These are phyloP conservation scores for Tricholoma sp. DNA, from an alignment of 768 basidiomycete genomes.

Conservation along the genomic window DNA sequence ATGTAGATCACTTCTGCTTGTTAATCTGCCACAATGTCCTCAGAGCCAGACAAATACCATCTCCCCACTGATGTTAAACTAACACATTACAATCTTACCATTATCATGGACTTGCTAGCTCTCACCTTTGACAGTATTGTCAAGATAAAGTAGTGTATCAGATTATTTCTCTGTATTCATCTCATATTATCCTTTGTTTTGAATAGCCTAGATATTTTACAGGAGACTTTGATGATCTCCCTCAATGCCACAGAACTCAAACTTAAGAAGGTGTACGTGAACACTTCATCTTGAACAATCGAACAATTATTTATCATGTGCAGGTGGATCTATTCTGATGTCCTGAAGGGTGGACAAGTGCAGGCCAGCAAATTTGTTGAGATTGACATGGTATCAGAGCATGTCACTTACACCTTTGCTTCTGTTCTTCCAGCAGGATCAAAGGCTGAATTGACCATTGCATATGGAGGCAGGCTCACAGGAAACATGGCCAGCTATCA, in stretches of 20 bases:
- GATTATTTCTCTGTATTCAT: background rate
- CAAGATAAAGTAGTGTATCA: conserved; percentile 52
- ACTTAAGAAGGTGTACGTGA: conserved; percentile 46
- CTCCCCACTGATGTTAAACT: conserved; percentile 65
- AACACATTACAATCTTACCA: conserved; percentile 70
- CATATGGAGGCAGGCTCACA: conserved; percentile 62
- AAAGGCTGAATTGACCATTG: conserved; percentile 62
- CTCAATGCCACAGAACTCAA: conserved; percentile 62
- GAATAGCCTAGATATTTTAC: conserved; percentile 55
- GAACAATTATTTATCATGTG: background rate
- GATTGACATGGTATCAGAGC: conserved; percentile 59
- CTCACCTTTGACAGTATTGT: conserved; percentile 74
- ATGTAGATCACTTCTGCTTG: too few relatives aligned
- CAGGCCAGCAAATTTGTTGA: conserved; percentile 35
- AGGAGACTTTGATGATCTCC: conserved; percentile 54
- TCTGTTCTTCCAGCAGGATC: conserved; percentile 58
- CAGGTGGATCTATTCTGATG: conserved; percentile 51
- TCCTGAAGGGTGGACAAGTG: conserved; percentile 40
- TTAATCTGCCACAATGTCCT: background rate
- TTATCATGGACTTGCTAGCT: conserved; percentile 76
- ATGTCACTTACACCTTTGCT: conserved; percentile 60
- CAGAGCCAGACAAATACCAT: conserved; percentile 40
- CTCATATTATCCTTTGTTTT: background rate
- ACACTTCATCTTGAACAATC: background rate
- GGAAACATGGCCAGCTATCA: conserved; percentile 83